Base-by-base conservation (phyloP, 1,284 basidiomycete genomes). In the Kalmanozyma brasiliensis region DNA sequence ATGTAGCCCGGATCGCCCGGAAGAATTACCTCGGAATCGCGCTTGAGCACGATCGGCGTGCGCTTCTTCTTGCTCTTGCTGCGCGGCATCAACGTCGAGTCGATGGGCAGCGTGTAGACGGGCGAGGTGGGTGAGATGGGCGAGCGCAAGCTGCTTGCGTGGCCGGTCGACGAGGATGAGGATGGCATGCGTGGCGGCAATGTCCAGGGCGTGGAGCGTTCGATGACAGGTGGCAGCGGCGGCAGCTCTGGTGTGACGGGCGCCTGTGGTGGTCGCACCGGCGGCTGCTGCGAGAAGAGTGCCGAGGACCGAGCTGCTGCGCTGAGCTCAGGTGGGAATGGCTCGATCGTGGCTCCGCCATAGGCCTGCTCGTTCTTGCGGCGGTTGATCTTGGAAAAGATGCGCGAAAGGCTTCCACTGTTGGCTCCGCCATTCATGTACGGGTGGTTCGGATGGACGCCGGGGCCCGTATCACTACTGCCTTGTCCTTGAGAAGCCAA, bases 361-460 rank as follows among this genome's bases (percentile, higher is more conserved):
- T 34, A 62, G 9, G 33, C 38, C 13, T 60, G 48, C 1, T 74
- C 68, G 34, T 35, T 47, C 47, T 75, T 75, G 8, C 45, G 35
- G 3, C 41, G 36, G 33, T 65, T 59, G 45, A 75, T 61, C 52
- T 68, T 68, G 33, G 73, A 73, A 26, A 75, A 58, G 29, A 75
- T 56, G 8, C 73, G 60, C 35, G 66, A 62, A 11, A 75, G 32
- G 37, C 65, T 56, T 14, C 64, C 65, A 19, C 60, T 45, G 8
- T 45, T 58, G 22, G 48, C 52, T 16, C 60, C 51, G 9, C 60
- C 64, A 30, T 67, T 57, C 53, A 62, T 58, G 37, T 67, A 67
- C 13, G 64, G 64, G 53, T 67, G 53, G 36, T 62, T 61, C 24
- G 52, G 49, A 26, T 67, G 58, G n/a, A 45, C 51, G 6, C 22